These are phyloP conservation scores for Xylariales sp. DNA, from an alignment of 2,329 filamentous ascomycete genomes.

Conservation along the genomic window DNA sequence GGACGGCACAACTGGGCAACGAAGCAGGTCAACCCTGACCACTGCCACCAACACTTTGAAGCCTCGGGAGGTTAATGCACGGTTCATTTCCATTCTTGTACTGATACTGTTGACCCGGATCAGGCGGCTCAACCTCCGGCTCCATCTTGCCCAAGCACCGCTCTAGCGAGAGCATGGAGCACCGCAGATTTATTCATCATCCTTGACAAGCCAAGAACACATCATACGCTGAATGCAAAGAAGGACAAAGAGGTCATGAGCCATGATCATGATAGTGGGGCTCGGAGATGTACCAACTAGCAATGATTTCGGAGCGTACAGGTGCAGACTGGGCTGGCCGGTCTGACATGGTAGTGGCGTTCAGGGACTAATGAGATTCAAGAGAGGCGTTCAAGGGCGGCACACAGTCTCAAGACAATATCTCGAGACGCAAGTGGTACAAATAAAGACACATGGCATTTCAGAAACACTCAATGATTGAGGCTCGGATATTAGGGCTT, in stretches of 20 bases:
- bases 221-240: background rate
- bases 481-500: constrained; percentile 12
- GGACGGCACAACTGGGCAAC: too few species aligned
- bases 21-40: too few species aligned
- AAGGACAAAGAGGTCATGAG: constrained; percentile 5
- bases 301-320: constrained; percentile 9
- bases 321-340: too few species aligned
- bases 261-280: constrained; percentile 10
- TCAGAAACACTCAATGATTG: constrained; percentile 11
- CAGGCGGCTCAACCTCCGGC: too few species aligned
- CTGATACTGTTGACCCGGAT: too few species aligned
- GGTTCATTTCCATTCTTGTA: constrained; percentile 22
- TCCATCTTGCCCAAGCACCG: too few species aligned
- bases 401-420: constrained; percentile 1
- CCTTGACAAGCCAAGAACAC: background rate
- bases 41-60: too few species aligned
- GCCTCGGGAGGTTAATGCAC: constrained; percentile 9
- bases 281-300: constrained; percentile 8
- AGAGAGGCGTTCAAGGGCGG: constrained; percentile 11
- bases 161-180: too few species aligned
- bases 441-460: constrained; percentile 9
- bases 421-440: background rate
- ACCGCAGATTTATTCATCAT: too few species aligned
- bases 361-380: constrained; percentile 10
- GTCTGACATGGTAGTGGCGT: constrained; percentile 9